Evolutionary conservation across 495 filamentous ascomycete genomes (phyloP), one percentile per base, ranked within the genome.

Genomic region (Penicillium steckii): DNA sequence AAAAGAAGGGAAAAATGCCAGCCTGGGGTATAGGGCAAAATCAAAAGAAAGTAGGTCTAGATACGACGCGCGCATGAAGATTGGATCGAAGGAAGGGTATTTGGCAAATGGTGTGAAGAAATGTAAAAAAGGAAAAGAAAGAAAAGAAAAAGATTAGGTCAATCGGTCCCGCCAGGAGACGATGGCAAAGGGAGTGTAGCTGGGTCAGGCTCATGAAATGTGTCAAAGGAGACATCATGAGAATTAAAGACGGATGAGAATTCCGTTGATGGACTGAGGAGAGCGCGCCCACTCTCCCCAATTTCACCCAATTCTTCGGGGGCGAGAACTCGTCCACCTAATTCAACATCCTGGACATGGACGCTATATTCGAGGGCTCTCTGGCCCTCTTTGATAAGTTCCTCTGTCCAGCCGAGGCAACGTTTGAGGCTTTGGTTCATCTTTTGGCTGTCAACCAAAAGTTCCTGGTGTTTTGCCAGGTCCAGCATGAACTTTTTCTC

Each of bases 371-470:
- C 87, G 8, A 99, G 80, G 1, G 94, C 94, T 60, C 86, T 90
- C 59, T 86, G 88, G 22, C 86, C 93, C 48, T 96, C 90, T 26
- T 78, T 84, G 59, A 99, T 96, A 30, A 99, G 77, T 52, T 88
- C 85, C 58, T 99, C 94, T 0, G 91, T 91, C 80, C 88, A 89
- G 19, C 80, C 81, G 19, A 95, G 75, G 65, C 94, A 99, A 23
- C 90, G 80, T 63, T 89, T 92, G 3, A 99, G 75, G 60, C 88
- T 93, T 59, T 94, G 88, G 65, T 97, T 97, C 73, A 97, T 89
- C 67, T 88, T 93, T 61, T 96, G 89, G 50, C 86, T 91, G 66
- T 96, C 91, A 19, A 88, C 70, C 3, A 98, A 80, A 2, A 97
- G 74, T 58, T 92, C 86, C 52, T 91, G 89, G 62, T 99, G 94